Evolutionary conservation across 176 grass and related monocot species (phyloP).

Genomic region (Eragrostis nindensis): DNA sequence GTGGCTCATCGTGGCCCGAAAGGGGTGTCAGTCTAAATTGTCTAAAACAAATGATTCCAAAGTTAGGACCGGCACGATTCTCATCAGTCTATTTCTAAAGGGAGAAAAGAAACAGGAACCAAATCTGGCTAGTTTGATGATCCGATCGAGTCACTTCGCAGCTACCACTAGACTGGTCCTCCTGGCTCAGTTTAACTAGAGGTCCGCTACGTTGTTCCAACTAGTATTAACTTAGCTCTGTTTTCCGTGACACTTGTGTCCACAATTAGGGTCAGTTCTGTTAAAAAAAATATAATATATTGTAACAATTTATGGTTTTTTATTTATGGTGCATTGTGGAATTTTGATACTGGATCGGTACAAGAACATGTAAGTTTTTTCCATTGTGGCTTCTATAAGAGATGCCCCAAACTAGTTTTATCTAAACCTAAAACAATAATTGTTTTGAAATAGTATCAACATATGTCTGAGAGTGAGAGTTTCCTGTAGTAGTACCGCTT

Average conservation of each 20-base stretch:
- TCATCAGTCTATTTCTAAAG: slow-evolving; percentile 6
- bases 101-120: not conserved
- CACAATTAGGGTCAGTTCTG: too few relatives aligned
- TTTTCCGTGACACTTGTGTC: too few relatives aligned
- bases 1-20: not conserved
- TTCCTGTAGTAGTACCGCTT: too few relatives aligned
- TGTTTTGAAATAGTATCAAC: too few relatives aligned
- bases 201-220: not conserved
- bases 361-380: too few relatives aligned
- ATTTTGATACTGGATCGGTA: too few relatives aligned
- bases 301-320: too few relatives aligned
- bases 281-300: too few relatives aligned
- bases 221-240: not conserved
- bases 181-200: not conserved
- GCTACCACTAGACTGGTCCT: not conserved
- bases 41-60: not conserved
- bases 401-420: not conserved
- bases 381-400: too few relatives aligned
- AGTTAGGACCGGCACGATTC: not conserved
- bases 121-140: not conserved
- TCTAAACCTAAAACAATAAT: not conserved
- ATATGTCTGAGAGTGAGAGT: too few relatives aligned
- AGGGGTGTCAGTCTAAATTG: not conserved
- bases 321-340: too few relatives aligned
- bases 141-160: not conserved